These are phyloP conservation scores for Neltuma alba DNA, from an alignment of 306 rosid genomes.

Conservation along the genomic window DNA sequence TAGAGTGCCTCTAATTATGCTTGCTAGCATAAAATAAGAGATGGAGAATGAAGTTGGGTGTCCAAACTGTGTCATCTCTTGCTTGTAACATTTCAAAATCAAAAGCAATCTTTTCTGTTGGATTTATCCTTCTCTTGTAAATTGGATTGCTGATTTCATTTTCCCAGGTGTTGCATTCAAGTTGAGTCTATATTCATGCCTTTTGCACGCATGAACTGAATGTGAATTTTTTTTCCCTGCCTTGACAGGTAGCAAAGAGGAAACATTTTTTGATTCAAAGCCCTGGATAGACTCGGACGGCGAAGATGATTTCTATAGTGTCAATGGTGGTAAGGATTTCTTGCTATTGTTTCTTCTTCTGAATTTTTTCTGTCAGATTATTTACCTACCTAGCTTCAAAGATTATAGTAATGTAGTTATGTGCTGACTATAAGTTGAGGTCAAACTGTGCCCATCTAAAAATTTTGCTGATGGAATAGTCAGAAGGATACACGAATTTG, in stretches of 20 bases:
- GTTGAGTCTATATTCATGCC: background rate
- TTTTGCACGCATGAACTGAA: slow-evolving; percentile 1
- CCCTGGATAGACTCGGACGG: slow-evolving; percentile 92
- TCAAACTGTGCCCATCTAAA: background rate
- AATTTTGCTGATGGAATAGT: background rate
- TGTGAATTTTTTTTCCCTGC: slow-evolving; percentile 13
- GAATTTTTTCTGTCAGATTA: slow-evolving; percentile 16
- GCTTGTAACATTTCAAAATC: slow-evolving; percentile 8
- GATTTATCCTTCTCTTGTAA: background rate
- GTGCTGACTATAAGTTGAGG: background rate
- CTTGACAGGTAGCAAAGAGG: slow-evolving; percentile 80
- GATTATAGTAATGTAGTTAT: background rate
- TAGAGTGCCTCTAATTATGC: slow-evolving; percentile 1
- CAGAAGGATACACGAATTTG: background rate
- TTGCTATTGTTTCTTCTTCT: slow-evolving; percentile 30
- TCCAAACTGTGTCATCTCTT: slow-evolving; percentile 24
- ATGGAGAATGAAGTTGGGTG: background rate
- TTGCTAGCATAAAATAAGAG: slow-evolving; percentile 3
- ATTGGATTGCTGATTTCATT: background rate
- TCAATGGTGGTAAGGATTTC: slow-evolving; percentile 85
- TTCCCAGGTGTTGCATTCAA: background rate
- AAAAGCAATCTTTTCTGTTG: background rate
- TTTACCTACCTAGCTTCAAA: background rate
- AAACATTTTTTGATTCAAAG: slow-evolving; percentile 76
- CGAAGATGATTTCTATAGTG: slow-evolving; percentile 89